Evolutionary conservation across 768 basidiomycete species (phyloP).

Genomic region (Guyanaporus albipodus): DNA sequence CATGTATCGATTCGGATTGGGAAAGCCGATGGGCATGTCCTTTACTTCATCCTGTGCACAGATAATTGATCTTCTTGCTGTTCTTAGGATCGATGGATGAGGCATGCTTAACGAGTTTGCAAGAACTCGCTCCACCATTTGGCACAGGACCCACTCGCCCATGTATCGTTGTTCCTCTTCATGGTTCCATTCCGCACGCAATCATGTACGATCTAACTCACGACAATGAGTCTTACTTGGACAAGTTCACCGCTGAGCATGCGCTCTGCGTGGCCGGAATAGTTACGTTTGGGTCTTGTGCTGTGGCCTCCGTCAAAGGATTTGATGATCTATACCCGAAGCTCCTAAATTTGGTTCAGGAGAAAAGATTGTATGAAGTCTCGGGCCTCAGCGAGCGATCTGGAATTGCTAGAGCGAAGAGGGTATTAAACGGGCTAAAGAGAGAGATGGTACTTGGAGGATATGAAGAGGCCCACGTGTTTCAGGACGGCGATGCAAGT

Average conservation of each 20-base stretch:
- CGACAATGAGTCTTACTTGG: constrained; percentile 89
- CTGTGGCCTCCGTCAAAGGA: constrained; percentile 91
- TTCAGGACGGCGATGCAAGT: constrained; percentile 92
- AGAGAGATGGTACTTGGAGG: constrained; percentile 87
- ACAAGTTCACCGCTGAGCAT: constrained; percentile 93
- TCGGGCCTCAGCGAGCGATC: constrained; percentile 53
- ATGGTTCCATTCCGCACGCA: constrained; percentile 88
- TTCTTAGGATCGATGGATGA: constrained; percentile 84
- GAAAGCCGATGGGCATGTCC: constrained; percentile 81
- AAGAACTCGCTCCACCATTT: constrained; percentile 77
- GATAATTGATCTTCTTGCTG: not conserved
- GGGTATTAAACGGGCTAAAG: constrained; percentile 82
- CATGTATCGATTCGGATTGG: constrained; percentile 85
- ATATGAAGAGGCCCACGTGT: constrained; percentile 91
- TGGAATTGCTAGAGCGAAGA: constrained; percentile 55
- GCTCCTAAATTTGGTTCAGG: constrained; percentile 82
- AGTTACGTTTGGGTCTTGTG: constrained; percentile 86
- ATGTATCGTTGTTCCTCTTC: constrained; percentile 72
- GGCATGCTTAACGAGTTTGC: constrained; percentile 72
- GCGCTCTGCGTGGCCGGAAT: constrained; percentile 91
- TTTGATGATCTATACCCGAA: constrained; percentile 98
- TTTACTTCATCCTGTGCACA: not conserved
- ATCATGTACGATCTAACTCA: constrained; percentile 95
- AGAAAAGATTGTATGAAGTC: constrained; percentile 75
- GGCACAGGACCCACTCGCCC: constrained; percentile 75